These are phyloP conservation scores for Gyrodon lividus DNA, from an alignment of 768 basidiomycete species.

Conservation along the genomic window DNA sequence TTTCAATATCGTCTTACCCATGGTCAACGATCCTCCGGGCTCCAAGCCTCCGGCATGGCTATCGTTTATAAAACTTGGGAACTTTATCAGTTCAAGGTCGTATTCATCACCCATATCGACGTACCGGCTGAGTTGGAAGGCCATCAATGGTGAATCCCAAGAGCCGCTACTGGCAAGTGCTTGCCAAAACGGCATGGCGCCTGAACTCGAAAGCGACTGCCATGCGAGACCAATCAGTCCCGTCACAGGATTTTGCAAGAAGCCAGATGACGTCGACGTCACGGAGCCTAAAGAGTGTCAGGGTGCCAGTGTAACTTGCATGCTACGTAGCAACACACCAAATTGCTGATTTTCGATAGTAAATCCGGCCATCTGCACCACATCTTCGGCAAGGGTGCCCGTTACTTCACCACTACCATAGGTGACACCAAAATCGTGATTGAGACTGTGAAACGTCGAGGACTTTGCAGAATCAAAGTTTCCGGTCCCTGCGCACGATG, in stretches of 20 bases:
- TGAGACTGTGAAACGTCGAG: slow-evolving; percentile 35
- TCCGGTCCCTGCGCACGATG: slow-evolving; percentile 32
- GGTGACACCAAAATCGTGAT: slow-evolving; percentile 36
- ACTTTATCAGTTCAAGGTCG: not conserved
- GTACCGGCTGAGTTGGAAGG: slow-evolving; percentile 61
- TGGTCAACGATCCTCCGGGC: slow-evolving; percentile 70
- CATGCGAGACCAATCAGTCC: slow-evolving; percentile 80
- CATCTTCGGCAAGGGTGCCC: slow-evolving; percentile 54
- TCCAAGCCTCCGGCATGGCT: slow-evolving; percentile 42
- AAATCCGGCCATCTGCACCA: slow-evolving; percentile 73
- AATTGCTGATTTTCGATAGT: slow-evolving; percentile 54
- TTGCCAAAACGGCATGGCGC: slow-evolving; percentile 67
- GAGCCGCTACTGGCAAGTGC: slow-evolving; percentile 42
- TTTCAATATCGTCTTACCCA: slow-evolving; percentile 44
- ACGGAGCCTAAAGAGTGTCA: slow-evolving; percentile 39
- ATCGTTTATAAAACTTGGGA: slow-evolving; percentile 42
- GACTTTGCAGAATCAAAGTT: slow-evolving; percentile 36
- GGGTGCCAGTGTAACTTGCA: not conserved
- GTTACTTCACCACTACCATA: slow-evolving; percentile 48
- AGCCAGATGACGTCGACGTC: slow-evolving; percentile 31
- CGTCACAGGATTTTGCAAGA: slow-evolving; percentile 50
- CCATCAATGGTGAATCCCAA: slow-evolving; percentile 54
- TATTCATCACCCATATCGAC: not conserved
- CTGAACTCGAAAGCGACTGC: slow-evolving; percentile 54
- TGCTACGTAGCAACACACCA: slow-evolving; percentile 35